Percentiles rank a stretch among this genome's conserved stretches.
phyloP scores from a whole-genome alignment of 164 flowering plant genomes.

The Brasenia schreberi region DNA sequence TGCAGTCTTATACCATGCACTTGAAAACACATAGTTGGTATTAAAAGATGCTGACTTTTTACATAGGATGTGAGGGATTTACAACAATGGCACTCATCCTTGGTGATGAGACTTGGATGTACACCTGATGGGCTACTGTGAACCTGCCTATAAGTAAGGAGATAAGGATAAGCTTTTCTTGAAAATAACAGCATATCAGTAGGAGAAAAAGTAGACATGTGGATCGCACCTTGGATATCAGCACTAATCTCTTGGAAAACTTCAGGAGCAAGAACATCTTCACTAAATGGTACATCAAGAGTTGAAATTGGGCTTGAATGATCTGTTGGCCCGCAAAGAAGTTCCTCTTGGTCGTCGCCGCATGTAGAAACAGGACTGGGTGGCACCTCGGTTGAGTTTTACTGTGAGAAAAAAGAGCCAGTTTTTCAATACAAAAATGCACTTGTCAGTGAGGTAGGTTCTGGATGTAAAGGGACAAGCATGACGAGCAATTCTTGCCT shows the following conservation, averaged over 20 bases:
- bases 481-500: conserved; percentile 28
- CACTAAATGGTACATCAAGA: conserved; percentile 1
- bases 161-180: background rate
- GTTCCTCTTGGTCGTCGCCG: conserved; percentile 59
- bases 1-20: no score
- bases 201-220: background rate
- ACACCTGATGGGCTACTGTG: no score
- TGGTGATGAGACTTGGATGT: no score
- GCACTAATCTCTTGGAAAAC: conserved; percentile 72
- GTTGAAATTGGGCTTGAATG: conserved; percentile 48
- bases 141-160: background rate
- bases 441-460: background rate
- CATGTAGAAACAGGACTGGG: conserved; percentile 98
- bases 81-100: no score
- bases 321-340: conserved; percentile 24
- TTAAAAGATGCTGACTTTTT: no score
- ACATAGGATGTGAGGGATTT: no score
- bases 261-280: conserved; percentile 28
- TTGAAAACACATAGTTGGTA: no score
- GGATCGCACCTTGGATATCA: conserved; percentile 47
- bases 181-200: background rate
- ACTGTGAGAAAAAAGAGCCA: conserved; percentile 24
- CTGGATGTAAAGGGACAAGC: background rate
- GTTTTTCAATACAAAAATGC: background rate
- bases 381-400: conserved; percentile 94